These are phyloP conservation scores for Coemansia biformis DNA, from an alignment of 192 early-diverging fungal genomes.

Conservation along the genomic window DNA sequence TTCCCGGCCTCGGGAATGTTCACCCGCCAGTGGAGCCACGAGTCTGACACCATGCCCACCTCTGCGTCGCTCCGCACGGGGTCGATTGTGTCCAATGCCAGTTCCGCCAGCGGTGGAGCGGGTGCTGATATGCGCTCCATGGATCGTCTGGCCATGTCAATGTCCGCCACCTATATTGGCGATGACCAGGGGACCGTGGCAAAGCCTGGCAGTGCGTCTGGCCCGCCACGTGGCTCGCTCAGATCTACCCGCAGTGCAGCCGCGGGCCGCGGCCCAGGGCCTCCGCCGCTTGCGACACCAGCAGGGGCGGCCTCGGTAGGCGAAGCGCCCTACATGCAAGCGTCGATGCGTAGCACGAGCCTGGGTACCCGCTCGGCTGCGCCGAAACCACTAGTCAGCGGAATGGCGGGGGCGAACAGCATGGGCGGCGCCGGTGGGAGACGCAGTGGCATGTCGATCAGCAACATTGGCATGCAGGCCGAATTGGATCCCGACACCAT, in stretches of 20 bases:
- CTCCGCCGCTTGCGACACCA: neutral
- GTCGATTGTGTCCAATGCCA: slow-evolving; percentile 14
- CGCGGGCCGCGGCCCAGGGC: slow-evolving; percentile 3
- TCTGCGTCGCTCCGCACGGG: slow-evolving; percentile 1
- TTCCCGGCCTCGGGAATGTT: too few relatives aligned
- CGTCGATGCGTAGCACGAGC: slow-evolving; percentile 30
- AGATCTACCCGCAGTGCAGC: slow-evolving; percentile 41
- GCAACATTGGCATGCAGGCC: neutral
- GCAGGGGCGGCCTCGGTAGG: slow-evolving; percentile 1
- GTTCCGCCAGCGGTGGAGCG: slow-evolving; percentile 1
- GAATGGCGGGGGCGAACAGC: slow-evolving; percentile 19
- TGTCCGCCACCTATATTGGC: neutral
- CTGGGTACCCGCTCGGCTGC: slow-evolving; percentile 1
- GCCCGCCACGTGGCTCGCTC: slow-evolving; percentile 38
- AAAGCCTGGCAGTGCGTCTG: neutral
- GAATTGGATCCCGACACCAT: slow-evolving; percentile 22
- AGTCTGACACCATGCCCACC: slow-evolving; percentile 12
- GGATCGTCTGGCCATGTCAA: neutral
- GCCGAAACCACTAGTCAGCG: slow-evolving; percentile 20
- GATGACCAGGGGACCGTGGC: slow-evolving; percentile 8
- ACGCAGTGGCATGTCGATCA: slow-evolving; percentile 14
- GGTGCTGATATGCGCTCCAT: neutral
- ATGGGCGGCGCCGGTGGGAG: slow-evolving; percentile 9
- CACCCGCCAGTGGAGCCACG: slow-evolving; percentile 28
- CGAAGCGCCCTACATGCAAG: slow-evolving; percentile 12